phyloP scores from a whole-genome alignment of 768 basidiomycete species.

The Cytidiella melzeri region DNA sequence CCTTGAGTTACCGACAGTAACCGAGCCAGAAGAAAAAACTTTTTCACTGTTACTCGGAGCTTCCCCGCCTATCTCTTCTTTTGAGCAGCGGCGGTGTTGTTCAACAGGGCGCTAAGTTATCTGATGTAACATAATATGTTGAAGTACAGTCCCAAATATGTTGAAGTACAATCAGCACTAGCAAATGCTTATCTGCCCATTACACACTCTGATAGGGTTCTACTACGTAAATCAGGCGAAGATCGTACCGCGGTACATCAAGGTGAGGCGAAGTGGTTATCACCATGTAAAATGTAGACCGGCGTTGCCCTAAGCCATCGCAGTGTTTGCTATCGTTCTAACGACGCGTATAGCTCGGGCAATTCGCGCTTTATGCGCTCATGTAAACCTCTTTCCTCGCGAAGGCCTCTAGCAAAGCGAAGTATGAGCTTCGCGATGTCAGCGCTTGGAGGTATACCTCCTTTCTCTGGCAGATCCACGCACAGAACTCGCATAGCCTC shows the following conservation, averaged over 20 bases:
- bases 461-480: constrained; percentile 48
- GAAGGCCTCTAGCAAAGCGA: constrained; percentile 42
- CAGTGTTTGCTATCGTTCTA: too few relatives aligned
- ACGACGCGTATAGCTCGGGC: constrained; percentile 27
- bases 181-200: too few relatives aligned
- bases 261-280: too few relatives aligned
- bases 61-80: constrained; percentile 7
- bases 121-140: too few relatives aligned
- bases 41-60: constrained; percentile 20
- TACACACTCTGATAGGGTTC: too few relatives aligned
- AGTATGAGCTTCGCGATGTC: constrained; percentile 48
- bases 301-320: too few relatives aligned
- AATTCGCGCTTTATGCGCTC: constrained; percentile 37
- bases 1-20: background rate
- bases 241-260: constrained; percentile 1
- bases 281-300: too few relatives aligned
- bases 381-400: constrained; percentile 40
- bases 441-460: constrained; percentile 40
- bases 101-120: too few relatives aligned
- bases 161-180: too few relatives aligned
- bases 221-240: too few relatives aligned
- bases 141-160: too few relatives aligned
- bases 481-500: constrained; percentile 64
- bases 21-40: constrained; percentile 21
- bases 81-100: background rate